Evolutionary conservation across 306 rosid genomes (phyloP).

Genomic region (Quercus rubra): DNA sequence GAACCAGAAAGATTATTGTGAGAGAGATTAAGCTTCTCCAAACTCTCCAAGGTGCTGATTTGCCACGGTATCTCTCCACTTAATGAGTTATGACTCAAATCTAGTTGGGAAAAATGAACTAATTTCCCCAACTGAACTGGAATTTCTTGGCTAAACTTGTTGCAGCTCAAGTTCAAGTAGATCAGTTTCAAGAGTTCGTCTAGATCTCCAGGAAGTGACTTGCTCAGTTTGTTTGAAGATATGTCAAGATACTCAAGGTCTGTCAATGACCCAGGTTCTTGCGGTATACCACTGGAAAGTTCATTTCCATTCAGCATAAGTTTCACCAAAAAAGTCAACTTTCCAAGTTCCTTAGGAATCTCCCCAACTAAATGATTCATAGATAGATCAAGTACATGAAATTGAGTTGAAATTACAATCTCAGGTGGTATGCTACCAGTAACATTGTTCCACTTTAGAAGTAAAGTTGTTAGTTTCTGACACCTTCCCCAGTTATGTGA

Average conservation of each 20-base stretch:
- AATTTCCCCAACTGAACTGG: conserved; percentile 3
- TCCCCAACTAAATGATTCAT: neutral
- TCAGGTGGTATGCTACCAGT: neutral
- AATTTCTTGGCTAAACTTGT: neutral
- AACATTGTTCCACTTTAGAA: neutral
- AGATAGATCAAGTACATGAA: conserved; percentile 14
- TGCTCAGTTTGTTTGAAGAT: neutral
- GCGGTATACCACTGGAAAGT: neutral
- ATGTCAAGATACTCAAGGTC: conserved; percentile 6
- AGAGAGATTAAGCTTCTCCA: neutral
- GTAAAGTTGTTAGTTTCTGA: neutral
- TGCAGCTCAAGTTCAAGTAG: conserved; percentile 11
- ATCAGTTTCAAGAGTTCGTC: neutral
- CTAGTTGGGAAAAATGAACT: neutral
- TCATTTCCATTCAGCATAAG: conserved; percentile 7
- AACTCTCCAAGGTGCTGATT: neutral
- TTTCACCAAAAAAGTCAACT: neutral
- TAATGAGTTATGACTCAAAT: neutral
- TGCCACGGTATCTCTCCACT: neutral
- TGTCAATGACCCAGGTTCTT: neutral
- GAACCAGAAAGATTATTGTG: conserved; percentile 12
- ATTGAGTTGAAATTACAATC: neutral
- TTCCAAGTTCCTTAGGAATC: conserved; percentile 1
- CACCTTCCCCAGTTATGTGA: neutral
- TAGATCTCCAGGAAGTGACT: neutral